phyloP scores from a whole-genome alignment of 1,284 basidiomycete species.

The Puccinia brachypodii region DNA sequence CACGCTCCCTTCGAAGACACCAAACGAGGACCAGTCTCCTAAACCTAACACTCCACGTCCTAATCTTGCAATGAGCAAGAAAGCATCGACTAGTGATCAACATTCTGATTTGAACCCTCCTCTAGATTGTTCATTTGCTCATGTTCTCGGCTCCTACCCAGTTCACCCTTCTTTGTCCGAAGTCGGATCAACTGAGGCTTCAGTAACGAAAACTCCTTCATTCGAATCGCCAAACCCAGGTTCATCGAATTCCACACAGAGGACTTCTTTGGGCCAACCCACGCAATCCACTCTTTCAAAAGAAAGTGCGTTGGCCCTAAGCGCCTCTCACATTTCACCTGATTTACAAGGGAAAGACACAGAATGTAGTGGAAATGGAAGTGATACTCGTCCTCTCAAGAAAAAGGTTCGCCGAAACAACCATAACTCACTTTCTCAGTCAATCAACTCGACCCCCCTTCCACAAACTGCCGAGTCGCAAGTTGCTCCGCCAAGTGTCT shows the following conservation, averaged over 20 bases:
- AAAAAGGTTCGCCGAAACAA: slow-evolving; percentile 7
- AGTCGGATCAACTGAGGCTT: not conserved
- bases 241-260: not conserved
- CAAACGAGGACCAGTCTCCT: not conserved
- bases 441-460: not conserved
- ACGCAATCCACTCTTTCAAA: not conserved
- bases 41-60: not conserved
- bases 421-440: not conserved
- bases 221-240: not conserved
- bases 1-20: too few relatives aligned
- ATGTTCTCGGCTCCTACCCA: too few relatives aligned
- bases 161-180: not conserved
- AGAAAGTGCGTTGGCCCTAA: not conserved
- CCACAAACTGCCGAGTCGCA: not conserved
- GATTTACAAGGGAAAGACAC: not conserved
- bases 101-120: too few relatives aligned
- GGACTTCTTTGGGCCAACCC: not conserved
- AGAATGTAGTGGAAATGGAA: not conserved
- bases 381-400: not conserved
- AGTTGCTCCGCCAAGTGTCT: not conserved
- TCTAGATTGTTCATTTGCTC: not conserved
- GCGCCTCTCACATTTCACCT: not conserved
- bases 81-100: not conserved
- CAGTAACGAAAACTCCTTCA: not conserved
- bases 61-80: not conserved